Evolutionary conservation across 2,329 filamentous ascomycete genomes (phyloP).

Genomic region (Cladosporium phlei): DNA sequence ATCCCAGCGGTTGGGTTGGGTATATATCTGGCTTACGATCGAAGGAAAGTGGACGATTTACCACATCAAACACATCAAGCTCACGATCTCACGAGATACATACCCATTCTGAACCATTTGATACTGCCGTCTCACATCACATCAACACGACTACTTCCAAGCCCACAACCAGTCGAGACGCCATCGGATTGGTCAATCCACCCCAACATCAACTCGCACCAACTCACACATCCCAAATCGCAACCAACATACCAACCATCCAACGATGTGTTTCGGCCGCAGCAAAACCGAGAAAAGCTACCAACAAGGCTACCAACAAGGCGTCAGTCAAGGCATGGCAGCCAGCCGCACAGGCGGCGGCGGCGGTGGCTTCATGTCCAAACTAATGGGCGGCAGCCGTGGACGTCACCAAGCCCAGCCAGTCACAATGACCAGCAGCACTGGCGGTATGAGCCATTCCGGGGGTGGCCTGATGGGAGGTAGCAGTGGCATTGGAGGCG

Average conservation of each 20-base stretch:
- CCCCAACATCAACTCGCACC: neutral
- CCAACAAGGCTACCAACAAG: constrained; percentile 1
- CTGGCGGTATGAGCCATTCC: neutral
- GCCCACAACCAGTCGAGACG: no score
- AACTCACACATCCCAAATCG: neutral
- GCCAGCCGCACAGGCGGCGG: neutral
- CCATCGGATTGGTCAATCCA: no score
- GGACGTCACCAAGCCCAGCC: neutral
- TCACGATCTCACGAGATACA: no score
- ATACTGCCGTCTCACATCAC: no score
- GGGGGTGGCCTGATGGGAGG: neutral
- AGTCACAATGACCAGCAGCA: neutral
- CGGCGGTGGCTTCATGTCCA: neutral
- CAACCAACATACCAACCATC: neutral
- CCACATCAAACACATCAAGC: no score
- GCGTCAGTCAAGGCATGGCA: neutral
- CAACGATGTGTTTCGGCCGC: neutral
- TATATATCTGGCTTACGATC: no score
- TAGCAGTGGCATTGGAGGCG: neutral
- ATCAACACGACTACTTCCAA: no score
- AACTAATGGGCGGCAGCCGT: neutral
- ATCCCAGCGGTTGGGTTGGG: no score
- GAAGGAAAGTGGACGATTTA: no score
- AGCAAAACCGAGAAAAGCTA: neutral
- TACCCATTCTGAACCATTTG: no score